A percentile compares a stretch with the other conserved stretches of the same genome.
phyloP scores from a whole-genome alignment of 305 asterid species.

The Ilex paraguariensis region DNA sequence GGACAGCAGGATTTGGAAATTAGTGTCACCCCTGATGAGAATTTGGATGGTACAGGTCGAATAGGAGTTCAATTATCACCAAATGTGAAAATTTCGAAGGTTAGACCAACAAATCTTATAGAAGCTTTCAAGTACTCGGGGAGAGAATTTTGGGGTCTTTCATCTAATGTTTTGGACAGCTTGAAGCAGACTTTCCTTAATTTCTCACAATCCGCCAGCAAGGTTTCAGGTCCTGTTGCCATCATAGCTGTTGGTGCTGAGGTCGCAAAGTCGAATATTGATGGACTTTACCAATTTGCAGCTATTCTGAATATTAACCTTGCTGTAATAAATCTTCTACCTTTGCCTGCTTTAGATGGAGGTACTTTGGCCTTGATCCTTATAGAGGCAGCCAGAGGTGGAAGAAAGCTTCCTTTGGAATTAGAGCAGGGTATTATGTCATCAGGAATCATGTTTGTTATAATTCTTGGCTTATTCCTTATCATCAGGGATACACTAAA shows the following conservation, averaged over 20 bases:
- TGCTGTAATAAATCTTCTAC: constrained; percentile 91
- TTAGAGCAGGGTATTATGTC: constrained; percentile 89
- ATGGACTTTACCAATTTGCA: constrained; percentile 93
- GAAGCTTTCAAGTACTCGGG: constrained; percentile 69
- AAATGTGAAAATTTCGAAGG: constrained; percentile 59
- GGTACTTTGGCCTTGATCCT: constrained; percentile 84
- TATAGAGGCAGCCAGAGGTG: constrained; percentile 86
- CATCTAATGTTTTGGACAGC: constrained; percentile 63
- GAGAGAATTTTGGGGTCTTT: constrained; percentile 82
- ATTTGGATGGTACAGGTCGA: constrained; percentile 76
- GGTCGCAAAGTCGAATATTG: constrained; percentile 82
- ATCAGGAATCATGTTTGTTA: constrained; percentile 70
- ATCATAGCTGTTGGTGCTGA: constrained; percentile 97
- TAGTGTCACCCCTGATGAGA: constrained; percentile 70
- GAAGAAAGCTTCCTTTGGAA: constrained; percentile 83
- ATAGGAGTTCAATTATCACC: constrained; percentile 92
- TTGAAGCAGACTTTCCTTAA: constrained; percentile 77
- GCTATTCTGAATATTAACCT: constrained; percentile 84
- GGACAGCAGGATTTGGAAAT: constrained; percentile 45
- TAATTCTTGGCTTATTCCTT: constrained; percentile 72
- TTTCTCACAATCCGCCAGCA: constrained; percentile 86
- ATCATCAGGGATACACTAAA: constrained; percentile 87
- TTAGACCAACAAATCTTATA: constrained; percentile 46
- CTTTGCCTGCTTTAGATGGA: constrained; percentile 92
- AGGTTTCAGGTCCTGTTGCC: constrained; percentile 97